A percentile compares a stretch with the other conserved stretches of the same genome.
These are phyloP conservation scores for Fistulifera pelliculosa DNA, from an alignment of 108 stramenopile genomes.

Conservation along the genomic window DNA sequence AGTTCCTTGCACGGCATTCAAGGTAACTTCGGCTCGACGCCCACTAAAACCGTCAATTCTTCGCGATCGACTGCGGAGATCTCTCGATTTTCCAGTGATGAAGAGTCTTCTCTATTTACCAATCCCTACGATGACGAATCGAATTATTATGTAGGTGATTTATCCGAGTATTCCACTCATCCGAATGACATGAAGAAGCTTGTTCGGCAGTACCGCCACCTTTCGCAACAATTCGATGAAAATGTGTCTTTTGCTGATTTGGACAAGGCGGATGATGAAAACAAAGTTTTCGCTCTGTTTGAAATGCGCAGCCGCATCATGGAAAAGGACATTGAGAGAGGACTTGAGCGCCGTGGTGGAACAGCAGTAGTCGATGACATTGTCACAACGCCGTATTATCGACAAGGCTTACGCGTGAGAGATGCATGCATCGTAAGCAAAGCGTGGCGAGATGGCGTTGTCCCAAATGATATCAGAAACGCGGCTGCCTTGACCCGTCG, in stretches of 20 bases:
- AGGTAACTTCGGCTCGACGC: neutral
- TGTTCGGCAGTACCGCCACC: slow-evolving; percentile 59
- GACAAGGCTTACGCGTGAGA: slow-evolving; percentile 59
- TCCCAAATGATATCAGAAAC: slow-evolving; percentile 66
- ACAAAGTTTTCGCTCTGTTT: slow-evolving; percentile 74
- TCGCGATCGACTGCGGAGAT: neutral
- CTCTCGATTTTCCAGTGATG: slow-evolving; percentile 1
- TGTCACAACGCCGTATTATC: slow-evolving; percentile 62
- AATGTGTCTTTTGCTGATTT: slow-evolving; percentile 29
- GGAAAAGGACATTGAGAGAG: slow-evolving; percentile 85
- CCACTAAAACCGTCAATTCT: neutral
- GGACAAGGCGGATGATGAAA: slow-evolving; percentile 61
- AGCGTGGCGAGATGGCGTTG: slow-evolving; percentile 83
- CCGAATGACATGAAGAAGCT: slow-evolving; percentile 50
- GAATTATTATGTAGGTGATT: neutral
- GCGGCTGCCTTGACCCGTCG: slow-evolving; percentile 60
- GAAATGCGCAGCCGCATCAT: slow-evolving; percentile 88
- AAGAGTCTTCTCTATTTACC: slow-evolving; percentile 13
- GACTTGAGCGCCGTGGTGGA: slow-evolving; percentile 71
- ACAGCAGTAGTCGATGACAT: slow-evolving; percentile 73
- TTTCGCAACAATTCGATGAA: slow-evolving; percentile 22
- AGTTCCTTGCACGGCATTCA: slow-evolving; percentile 11
- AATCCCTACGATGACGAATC: slow-evolving; percentile 9
- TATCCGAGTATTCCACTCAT: slow-evolving; percentile 47
- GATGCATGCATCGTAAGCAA: slow-evolving; percentile 84